Percentiles rank a stretch among this genome's conserved stretches.
Conservation (phyloP, 495 filamentous ascomycete species). For the Chaetomium fimeti region DNA sequence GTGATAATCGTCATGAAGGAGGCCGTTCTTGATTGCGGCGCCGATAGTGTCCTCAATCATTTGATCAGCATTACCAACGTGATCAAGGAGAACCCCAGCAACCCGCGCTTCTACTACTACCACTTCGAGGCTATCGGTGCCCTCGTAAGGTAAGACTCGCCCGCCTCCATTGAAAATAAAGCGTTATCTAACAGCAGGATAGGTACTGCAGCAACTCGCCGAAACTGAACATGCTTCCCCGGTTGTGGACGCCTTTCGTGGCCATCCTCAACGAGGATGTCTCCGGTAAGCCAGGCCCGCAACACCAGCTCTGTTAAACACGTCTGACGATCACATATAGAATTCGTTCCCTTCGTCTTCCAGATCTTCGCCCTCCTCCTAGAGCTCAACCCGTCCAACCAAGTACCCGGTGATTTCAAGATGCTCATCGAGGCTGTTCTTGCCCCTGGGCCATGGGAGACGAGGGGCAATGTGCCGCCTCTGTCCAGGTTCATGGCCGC, state of each 20-base stretch:
- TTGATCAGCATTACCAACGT: constrained; percentile 82
- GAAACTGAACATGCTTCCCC: constrained; percentile 69
- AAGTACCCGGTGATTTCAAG: constrained; percentile 73
- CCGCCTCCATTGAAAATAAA: background rate
- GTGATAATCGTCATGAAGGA: constrained; percentile 91
- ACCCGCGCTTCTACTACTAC: constrained; percentile 97
- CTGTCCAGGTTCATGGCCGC: constrained; percentile 80
- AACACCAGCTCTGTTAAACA: background rate
- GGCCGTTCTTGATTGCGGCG: constrained; percentile 60
- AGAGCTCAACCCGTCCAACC: constrained; percentile 71
- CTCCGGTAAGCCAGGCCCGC: constrained; percentile 53
- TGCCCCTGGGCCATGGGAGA: constrained; percentile 77
- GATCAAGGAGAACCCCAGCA: constrained; percentile 90
- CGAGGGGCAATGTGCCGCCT: constrained; percentile 87
- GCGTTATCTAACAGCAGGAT: constrained; percentile 19
- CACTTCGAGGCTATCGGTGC: constrained; percentile 96
- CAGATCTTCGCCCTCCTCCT: constrained; percentile 89
- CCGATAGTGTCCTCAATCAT: constrained; percentile 70
- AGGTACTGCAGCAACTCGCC: constrained; percentile 68
- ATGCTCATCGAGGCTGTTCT: constrained; percentile 72
- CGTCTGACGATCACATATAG: constrained; percentile 43
- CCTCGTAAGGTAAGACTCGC: constrained; percentile 65
- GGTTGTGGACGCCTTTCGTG: constrained; percentile 75
- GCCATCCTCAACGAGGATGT: constrained; percentile 74
- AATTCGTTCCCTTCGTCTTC: constrained; percentile 96